Base-by-base conservation (phyloP, 306 rosid genomes). In the Cucurbita moschata region DNA sequence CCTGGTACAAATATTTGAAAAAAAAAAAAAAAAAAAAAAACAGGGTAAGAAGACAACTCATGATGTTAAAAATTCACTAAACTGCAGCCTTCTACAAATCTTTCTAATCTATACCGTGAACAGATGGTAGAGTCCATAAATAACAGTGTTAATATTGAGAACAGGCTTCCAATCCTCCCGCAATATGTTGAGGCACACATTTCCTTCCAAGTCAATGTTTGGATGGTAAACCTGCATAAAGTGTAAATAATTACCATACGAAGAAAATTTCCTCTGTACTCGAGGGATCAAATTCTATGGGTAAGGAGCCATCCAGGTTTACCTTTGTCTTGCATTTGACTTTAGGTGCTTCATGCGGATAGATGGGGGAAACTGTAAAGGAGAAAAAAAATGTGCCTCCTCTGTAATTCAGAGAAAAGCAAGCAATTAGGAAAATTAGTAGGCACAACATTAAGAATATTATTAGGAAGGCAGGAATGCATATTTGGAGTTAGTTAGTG, bases 151-250 rank as follows among this genome's bases (percentile, higher is more conserved):
- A 61, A 93, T 88, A 58, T 87, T 93, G 52, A 93, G 93, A 51
- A 93, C 96, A 80, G 98, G 98, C 80, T 93, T 93, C 98, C 98
- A 93, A 79, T 90, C 98, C 82, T 93, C 98, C 78, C 98, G 82
- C 61, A 93, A 82, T 81, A 93, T 90, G 86, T 93, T 93, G 72
- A 93, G 96, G 82, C 97, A 90, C 47, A 90, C 98, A 70, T 90
- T 90, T 72, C 98, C 98, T 80, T 93, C 98, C 92, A 93, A 87
- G 79, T 93, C 98, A 76, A 93, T 93, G 75, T 93, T 93, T 4
- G 98, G 98, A 83, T 93, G 97, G 82, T 93, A 93, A 52, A 93
- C 84, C 97, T 93, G 83, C 43, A 68, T 47, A 47, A 68, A 47
- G 56, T 12, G 47, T 14, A 46, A 67, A 7, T 59, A 40, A 21